A percentile compares a stretch with the other conserved stretches of the same genome.
Conservation (phyloP, 257 asterid species). For the Solanum pinnatisectum region DNA sequence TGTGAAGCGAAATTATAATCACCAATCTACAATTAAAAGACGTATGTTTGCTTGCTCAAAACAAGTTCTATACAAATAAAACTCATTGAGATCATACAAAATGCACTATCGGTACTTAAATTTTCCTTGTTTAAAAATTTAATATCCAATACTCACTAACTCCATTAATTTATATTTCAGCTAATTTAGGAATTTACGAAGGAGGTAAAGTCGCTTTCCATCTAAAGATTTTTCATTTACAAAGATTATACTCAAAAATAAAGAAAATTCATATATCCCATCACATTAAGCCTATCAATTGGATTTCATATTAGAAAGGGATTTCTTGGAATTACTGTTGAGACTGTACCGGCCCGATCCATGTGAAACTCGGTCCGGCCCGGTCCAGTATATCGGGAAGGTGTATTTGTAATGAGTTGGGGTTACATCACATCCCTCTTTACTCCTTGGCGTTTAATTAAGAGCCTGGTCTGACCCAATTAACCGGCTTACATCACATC, state of each 20-base stretch:
- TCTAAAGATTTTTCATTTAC: neutral
- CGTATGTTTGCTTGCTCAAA: neutral
- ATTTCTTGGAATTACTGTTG: no score
- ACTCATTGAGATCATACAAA: neutral
- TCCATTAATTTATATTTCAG: neutral
- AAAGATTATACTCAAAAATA: neutral
- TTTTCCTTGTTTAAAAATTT: neutral
- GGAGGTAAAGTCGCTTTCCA: neutral
- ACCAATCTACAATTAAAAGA: no score
- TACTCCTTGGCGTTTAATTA: no score
- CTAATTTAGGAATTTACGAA: neutral
- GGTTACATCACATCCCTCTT: no score
- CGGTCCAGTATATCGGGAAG: no score
- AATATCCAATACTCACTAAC: neutral
- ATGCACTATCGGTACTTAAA: neutral
- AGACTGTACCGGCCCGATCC: no score
- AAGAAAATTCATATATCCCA: neutral
- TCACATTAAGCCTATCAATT: no score
- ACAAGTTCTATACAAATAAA: neutral
- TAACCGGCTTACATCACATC: no score
- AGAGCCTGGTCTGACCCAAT: no score
- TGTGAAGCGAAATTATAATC: neutral
- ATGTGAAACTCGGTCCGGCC: no score
- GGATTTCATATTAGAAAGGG: no score
- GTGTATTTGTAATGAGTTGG: no score